Conservation (phyloP, 2,329 filamentous ascomycete species). For the Fonsecaea multimorphosa region DNA sequence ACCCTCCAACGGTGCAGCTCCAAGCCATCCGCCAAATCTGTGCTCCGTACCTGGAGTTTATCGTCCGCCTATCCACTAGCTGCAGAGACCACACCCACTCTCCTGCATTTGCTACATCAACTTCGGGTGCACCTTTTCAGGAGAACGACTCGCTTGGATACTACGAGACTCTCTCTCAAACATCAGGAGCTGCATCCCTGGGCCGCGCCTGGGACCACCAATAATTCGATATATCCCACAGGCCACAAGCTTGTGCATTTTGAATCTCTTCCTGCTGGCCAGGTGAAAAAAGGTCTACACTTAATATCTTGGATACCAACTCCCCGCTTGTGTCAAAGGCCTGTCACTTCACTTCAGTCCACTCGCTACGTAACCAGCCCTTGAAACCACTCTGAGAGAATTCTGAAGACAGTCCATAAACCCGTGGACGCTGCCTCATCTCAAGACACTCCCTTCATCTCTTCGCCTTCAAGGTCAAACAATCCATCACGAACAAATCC, state of each 20-base stretch:
- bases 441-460: slow-evolving; percentile 22
- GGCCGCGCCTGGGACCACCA: slow-evolving; percentile 29
- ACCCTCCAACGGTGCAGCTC: slow-evolving; percentile 20
- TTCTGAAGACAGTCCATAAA: slow-evolving; percentile 25
- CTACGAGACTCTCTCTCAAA: slow-evolving; percentile 36
- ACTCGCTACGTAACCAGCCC: slow-evolving; percentile 18
- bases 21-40: slow-evolving; percentile 28
- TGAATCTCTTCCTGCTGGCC: slow-evolving; percentile 31
- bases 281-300: slow-evolving; percentile 23
- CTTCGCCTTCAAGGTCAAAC: slow-evolving; percentile 7
- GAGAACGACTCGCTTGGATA: slow-evolving; percentile 26
- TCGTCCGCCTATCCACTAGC: slow-evolving; percentile 37
- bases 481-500: slow-evolving; percentile 4
- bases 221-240: slow-evolving; percentile 28
- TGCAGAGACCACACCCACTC: slow-evolving; percentile 26
- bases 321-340: slow-evolving; percentile 27
- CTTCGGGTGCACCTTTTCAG: slow-evolving; percentile 34
- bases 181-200: slow-evolving; percentile 35
- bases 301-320: slow-evolving; percentile 32
- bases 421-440: slow-evolving; percentile 27
- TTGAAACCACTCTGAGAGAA: slow-evolving; percentile 21
- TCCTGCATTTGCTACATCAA: slow-evolving; percentile 35
- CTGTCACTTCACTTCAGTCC: slow-evolving; percentile 32
- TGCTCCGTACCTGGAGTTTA: slow-evolving; percentile 31
- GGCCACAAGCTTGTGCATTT: slow-evolving; percentile 25